Percentiles rank a stretch among this genome's conserved stretches.
These are phyloP conservation scores for Phytopythium sindhum DNA, from an alignment of 352 stramenopile genomes.

Conservation along the genomic window DNA sequence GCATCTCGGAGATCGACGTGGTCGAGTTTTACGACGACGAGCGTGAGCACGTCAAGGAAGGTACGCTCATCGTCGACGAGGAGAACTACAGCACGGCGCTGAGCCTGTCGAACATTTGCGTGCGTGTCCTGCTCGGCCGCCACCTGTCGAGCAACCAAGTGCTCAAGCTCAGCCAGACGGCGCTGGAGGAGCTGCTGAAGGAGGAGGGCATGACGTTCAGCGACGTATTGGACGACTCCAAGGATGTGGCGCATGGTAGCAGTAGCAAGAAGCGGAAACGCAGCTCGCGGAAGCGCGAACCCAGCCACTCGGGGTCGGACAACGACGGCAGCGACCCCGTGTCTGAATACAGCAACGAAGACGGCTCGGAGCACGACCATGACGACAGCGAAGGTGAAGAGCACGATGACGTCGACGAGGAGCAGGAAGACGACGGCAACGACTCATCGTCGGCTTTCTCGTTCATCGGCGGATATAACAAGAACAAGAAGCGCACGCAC, in stretches of 20 bases:
- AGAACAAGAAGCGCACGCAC: constrained; percentile 27
- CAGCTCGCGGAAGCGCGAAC: constrained; percentile 15
- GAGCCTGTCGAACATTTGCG: constrained; percentile 77
- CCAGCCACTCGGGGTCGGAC: constrained; percentile 17
- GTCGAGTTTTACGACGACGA: constrained; percentile 84
- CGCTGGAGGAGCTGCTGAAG: constrained; percentile 71
- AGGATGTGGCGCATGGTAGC: constrained; percentile 8
- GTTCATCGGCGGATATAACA: constrained; percentile 71
- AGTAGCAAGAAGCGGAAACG: constrained; percentile 1
- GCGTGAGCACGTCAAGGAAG: constrained; percentile 85
- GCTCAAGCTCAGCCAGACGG: constrained; percentile 85
- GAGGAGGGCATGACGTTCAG: constrained; percentile 66
- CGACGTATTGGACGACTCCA: constrained; percentile 46
- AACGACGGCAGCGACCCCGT: constrained; percentile 23
- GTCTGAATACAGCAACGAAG: not conserved
- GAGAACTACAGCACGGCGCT: constrained; percentile 80
- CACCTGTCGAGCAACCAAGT: constrained; percentile 77
- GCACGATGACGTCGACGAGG: constrained; percentile 20
- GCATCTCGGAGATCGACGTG: constrained; percentile 85
- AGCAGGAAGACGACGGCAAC: constrained; percentile 20
- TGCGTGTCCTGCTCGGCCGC: constrained; percentile 72
- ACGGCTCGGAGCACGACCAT: constrained; percentile 8
- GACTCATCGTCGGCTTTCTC: constrained; percentile 46
- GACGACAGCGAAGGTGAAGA: constrained; percentile 23
- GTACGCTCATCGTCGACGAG: constrained; percentile 77